Percentiles rank a stretch among this genome's conserved stretches.
These are phyloP conservation scores for Cornus suecica DNA, from an alignment of 148 eudicot genomes.

Conservation along the genomic window DNA sequence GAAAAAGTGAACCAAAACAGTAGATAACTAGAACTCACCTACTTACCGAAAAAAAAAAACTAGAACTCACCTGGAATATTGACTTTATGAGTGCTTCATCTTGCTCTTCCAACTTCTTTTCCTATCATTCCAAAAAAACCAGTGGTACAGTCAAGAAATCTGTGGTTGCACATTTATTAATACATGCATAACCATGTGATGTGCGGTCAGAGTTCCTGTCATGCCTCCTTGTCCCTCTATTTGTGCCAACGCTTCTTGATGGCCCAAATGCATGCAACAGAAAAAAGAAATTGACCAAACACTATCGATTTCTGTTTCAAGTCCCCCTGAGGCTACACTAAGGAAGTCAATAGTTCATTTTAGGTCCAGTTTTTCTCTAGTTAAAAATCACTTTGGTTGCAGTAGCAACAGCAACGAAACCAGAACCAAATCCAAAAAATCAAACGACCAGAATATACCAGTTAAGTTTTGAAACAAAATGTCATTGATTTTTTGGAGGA, in stretches of 20 bases:
- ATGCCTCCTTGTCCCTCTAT: slow-evolving; percentile 26
- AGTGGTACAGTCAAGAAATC: not conserved
- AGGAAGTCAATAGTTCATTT: not conserved
- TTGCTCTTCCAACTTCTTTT: slow-evolving; percentile 66
- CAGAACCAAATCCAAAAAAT: not conserved
- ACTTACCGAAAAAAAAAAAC: no score
- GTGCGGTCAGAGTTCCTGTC: slow-evolving; percentile 19
- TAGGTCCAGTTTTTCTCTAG: not conserved
- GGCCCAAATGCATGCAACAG: slow-evolving; percentile 41
- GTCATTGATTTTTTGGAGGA: no score
- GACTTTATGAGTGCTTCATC: slow-evolving; percentile 87
- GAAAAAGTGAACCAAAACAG: not conserved
- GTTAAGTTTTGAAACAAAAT: no score
- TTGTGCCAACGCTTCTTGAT: slow-evolving; percentile 17
- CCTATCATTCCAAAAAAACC: slow-evolving; percentile 31
- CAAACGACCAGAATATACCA: not conserved
- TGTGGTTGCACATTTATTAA: no score
- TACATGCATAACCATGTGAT: not conserved
- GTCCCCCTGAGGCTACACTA: slow-evolving; percentile 3
- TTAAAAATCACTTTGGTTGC: not conserved
- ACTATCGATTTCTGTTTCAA: slow-evolving; percentile 24
- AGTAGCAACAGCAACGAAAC: not conserved
- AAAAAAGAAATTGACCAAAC: slow-evolving; percentile 26
- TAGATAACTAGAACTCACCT: slow-evolving; percentile 9
- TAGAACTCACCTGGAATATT: slow-evolving; percentile 65